Base-by-base conservation (phyloP, 2,329 filamentous ascomycete species). In the Fusarium sp. region DNA sequence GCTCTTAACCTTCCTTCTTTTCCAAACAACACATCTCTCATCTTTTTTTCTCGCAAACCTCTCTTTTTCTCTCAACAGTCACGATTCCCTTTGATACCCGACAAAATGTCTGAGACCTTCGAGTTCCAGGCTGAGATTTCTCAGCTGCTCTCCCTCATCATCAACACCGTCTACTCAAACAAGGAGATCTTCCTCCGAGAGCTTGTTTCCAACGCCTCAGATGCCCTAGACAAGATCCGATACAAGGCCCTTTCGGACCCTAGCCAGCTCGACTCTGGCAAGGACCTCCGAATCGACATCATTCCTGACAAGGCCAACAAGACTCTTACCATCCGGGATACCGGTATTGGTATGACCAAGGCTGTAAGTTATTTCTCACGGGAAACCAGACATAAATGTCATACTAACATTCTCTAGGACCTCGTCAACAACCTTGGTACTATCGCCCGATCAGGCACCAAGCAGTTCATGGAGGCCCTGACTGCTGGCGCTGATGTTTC, bases 61-160 rank as follows among this genome's bases (percentile, higher is more conserved):
- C 70, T 70, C 62, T 51, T 44, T 58, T 44, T 33, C 57, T 71
- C 72, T 73, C 69, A 72, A 51, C 45, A 78, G 72, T 79, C 77
- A 78, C 77, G 71, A 76, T 77, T 78, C 72, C 74, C 73, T 80
- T 80, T 80, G 79, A 82, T 83, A 83, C 78, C 83, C 84, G 81
- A 82, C 86, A 93, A 84, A 84, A 97, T 97, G 94, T 86, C 94
- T 85, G 95, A 98, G 89, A 98, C 95, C 79, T 99, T 99, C 88
- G 95, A 98, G 93, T 99, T 98, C 90, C 96, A 99, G 93, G 96
- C 96, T 93, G 96, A 99, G 93, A 99, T 99, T 84, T 98, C 95
- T 93, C 96, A 99, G 94, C 94, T 99, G 78, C 93, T 99, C 83
- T 94, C 92, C 79, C 93, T 99, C 84, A 99, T 99, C 87, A 99